Evolutionary conservation across 768 basidiomycete species (phyloP).

Genomic region (Hypholoma sublateritium): DNA sequence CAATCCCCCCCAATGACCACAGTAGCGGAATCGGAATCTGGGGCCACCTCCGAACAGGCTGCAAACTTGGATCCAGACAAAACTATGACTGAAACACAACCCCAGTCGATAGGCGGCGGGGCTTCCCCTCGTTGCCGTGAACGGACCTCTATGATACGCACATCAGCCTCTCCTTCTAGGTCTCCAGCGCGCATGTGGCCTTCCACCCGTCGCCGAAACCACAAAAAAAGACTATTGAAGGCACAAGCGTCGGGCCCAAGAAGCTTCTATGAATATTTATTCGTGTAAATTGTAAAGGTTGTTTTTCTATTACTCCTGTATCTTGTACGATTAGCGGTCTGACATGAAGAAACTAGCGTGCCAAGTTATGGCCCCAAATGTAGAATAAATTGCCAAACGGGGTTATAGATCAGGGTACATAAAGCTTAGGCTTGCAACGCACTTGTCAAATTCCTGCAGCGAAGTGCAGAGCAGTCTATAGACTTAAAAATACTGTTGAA

Average conservation of each 20-base stretch:
- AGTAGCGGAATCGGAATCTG: not conserved
- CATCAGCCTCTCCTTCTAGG: conserved; percentile 54
- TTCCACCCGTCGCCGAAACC: conserved; percentile 16
- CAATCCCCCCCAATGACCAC: not conserved
- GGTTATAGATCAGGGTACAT: too few relatives aligned
- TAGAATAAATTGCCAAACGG: too few relatives aligned
- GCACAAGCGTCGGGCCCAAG: conserved; percentile 12
- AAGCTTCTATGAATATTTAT: conserved; percentile 31
- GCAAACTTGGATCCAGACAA: not conserved
- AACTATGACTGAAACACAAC: not conserved
- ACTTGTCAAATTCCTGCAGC: too few relatives aligned
- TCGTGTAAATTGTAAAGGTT: conserved; percentile 11
- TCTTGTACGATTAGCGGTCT: conserved; percentile 2
- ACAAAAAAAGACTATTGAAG: conserved; percentile 18
- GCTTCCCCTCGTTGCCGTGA: conserved; percentile 1
- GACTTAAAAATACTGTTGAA: too few relatives aligned
- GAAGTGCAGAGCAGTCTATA: too few relatives aligned
- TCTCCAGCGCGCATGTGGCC: conserved; percentile 46
- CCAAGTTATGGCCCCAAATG: too few relatives aligned
- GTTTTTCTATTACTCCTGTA: too few relatives aligned
- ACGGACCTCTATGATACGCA: not conserved
- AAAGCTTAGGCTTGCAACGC: too few relatives aligned
- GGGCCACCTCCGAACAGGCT: not conserved
- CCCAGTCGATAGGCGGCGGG: not conserved
- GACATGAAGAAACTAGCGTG: too few relatives aligned